Percentiles rank a stretch among this genome's conserved stretches.
These are phyloP conservation scores for Alternaria conjuncta DNA, from an alignment of 2,329 filamentous ascomycete species.

Conservation along the genomic window DNA sequence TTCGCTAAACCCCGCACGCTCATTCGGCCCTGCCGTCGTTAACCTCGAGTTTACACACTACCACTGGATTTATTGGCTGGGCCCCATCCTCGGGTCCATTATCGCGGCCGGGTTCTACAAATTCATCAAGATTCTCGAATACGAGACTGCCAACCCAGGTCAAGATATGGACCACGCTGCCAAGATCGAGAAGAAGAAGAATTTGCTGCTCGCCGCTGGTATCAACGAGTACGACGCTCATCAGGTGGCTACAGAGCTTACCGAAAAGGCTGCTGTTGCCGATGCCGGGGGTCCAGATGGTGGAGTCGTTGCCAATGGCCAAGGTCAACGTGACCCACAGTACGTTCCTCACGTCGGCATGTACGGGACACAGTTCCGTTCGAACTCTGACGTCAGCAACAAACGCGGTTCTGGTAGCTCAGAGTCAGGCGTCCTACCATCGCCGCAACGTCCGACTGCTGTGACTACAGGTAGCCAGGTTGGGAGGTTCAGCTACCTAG, in stretches of 20 bases:
- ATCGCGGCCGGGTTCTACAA: conserved; percentile 57
- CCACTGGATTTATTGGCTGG: conserved; percentile 53
- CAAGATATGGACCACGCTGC: conserved; percentile 30
- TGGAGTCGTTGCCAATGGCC: conserved; percentile 12
- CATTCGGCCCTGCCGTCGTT: conserved; percentile 53
- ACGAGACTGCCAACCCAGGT: conserved; percentile 41
- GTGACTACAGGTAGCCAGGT: conserved; percentile 16
- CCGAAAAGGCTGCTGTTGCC: conserved; percentile 10
- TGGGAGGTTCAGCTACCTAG: conserved; percentile 23
- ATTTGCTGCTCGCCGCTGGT: conserved; percentile 20
- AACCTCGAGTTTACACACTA: conserved; percentile 43
- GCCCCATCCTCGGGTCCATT: conserved; percentile 49
- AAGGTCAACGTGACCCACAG: conserved; percentile 8
- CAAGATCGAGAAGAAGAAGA: conserved; percentile 15
- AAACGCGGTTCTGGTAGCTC: conserved; percentile 16
- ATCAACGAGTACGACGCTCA: conserved; percentile 24
- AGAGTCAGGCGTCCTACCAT: not conserved
- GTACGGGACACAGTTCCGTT: conserved; percentile 19
- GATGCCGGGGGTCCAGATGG: conserved; percentile 13
- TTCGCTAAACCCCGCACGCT: conserved; percentile 53
- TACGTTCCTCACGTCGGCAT: conserved; percentile 6
- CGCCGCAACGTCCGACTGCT: conserved; percentile 12
- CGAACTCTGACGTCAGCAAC: not conserved
- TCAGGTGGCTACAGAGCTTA: conserved; percentile 21
- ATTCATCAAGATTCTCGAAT: conserved; percentile 50